phyloP scores from a whole-genome alignment of 169 alveolate genomes.

The Cyclospora cayetanensis region DNA sequence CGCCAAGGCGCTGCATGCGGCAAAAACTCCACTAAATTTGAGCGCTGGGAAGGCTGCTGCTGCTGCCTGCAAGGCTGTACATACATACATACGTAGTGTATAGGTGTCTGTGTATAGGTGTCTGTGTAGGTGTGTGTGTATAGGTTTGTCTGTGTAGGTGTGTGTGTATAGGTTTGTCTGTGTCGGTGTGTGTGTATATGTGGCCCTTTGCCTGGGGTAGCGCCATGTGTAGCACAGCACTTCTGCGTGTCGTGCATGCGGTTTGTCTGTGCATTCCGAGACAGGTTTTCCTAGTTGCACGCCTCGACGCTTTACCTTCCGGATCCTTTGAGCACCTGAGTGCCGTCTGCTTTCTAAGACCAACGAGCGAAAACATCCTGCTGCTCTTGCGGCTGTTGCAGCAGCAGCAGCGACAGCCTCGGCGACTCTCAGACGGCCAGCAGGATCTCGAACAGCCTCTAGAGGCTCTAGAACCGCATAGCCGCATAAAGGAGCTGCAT shows the following conservation, averaged over 20 bases:
- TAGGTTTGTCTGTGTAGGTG: too few species aligned
- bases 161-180: too few species aligned
- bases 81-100: too few species aligned
- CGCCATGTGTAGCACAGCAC: too few species aligned
- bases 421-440: constrained; percentile 77
- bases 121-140: too few species aligned
- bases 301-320: constrained; percentile 69
- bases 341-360: constrained; percentile 77
- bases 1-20: too few species aligned
- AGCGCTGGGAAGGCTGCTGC: too few species aligned
- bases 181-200: background rate
- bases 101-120: too few species aligned
- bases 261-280: background rate
- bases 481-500: constrained; percentile 65
- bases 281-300: constrained; percentile 75
- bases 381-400: constrained; percentile 73
- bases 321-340: constrained; percentile 78
- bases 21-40: too few species aligned
- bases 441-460: constrained; percentile 83
- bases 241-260: background rate
- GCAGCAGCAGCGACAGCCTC: constrained; percentile 79
- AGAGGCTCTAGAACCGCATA: background rate
- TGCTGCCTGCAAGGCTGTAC: too few species aligned
- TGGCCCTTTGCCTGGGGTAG: background rate
- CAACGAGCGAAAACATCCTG: constrained; percentile 73